Conservation (phyloP, 2,329 filamentous ascomycete species). For the Colletotrichum paranaense region DNA sequence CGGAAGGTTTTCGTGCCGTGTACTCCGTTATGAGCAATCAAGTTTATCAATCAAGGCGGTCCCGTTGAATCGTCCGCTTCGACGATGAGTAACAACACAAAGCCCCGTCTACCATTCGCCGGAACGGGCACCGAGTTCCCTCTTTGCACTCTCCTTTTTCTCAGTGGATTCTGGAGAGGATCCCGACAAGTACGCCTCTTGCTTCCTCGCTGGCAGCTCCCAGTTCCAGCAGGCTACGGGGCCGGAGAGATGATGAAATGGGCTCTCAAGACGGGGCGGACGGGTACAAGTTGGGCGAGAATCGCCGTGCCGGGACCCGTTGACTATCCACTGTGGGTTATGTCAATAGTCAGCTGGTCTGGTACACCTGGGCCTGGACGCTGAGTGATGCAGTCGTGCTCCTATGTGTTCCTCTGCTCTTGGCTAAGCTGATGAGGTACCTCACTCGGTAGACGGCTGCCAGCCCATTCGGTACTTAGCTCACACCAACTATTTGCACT, state of each 20-base stretch:
- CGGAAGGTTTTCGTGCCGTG: neutral
- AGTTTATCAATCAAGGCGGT: conserved; percentile 1
- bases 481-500: neutral
- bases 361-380: neutral
- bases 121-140: conserved; percentile 3
- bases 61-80: neutral
- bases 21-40: neutral
- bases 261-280: conserved; percentile 11
- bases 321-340: conserved; percentile 4
- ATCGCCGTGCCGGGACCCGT: conserved; percentile 2
- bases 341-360: conserved; percentile 10
- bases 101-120: neutral
- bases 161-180: neutral
- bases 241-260: neutral
- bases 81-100: conserved; percentile 12
- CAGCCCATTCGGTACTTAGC: neutral
- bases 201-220: conserved; percentile 13
- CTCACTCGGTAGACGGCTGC: neutral
- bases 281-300: neutral
- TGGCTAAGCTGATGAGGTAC: neutral
- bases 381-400: neutral
- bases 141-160: conserved; percentile 4
- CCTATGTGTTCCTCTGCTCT: neutral
- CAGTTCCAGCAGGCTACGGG: conserved; percentile 12
- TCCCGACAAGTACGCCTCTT: conserved; percentile 5